Base-by-base conservation (phyloP, 176 grass and related monocot genomes). In the Triticum monococcum region DNA sequence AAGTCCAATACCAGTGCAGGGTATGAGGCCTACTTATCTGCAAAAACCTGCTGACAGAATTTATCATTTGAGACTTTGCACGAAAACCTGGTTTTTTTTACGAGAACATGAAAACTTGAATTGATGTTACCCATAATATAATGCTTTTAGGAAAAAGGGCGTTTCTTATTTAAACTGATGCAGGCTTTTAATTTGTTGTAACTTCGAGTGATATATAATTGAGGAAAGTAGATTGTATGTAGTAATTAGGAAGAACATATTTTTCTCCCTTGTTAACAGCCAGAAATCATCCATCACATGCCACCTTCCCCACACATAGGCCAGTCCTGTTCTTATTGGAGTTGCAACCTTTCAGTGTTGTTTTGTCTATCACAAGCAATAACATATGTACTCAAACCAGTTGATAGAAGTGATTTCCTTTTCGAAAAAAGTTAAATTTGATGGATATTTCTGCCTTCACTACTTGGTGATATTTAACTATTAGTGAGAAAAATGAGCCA, bases 1-100 rank as follows among this genome's bases (percentile, higher is more conserved):
- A 99, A 99, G 77, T 96, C 97, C 26, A 92, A 92, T 30, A 65
- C 86, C 62, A 89, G 87, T 82, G 77, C 77, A 64, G 69, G 10
- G 97, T 99, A 99, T 80, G 91, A 50, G 73, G 66, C 65, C 64
- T 82, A 67, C 64, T 85, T 84, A 17, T 73, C 76, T 67, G 68
- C 60, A 46, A 74, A 74, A 84, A 16, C 23, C 5, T 64, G 45
- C 11, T 72, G 62, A 25, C 45, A 67, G 12, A 72, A 75, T 63
- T 35, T 12, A 59, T 56, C 32, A 57, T 79, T 84, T 84, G 45
- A 79, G 22, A 76, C 31, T 76, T 66, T 56, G 62, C 75, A 84
- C 75, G 16, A 66, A 79, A 74, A 80, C 14, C 36, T 74, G 26
- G 8, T 17, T 76, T 17, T 48, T 26, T 31, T 76, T 10, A 52